phyloP scores from a whole-genome alignment of 1,284 basidiomycete genomes.

The Cutaneotrichosporon mucoides region DNA sequence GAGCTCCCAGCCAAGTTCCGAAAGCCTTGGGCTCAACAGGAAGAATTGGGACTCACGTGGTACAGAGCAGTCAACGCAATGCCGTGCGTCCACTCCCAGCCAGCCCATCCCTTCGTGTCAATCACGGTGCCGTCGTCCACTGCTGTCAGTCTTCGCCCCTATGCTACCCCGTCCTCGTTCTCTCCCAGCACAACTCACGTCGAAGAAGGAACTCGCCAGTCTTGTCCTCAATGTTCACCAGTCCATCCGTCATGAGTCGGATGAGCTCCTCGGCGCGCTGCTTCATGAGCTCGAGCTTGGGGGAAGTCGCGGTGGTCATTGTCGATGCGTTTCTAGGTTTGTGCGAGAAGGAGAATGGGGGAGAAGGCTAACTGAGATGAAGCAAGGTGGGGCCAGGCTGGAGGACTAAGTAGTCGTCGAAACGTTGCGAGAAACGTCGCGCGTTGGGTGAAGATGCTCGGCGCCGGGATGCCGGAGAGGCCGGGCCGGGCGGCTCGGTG shows the following conservation, averaged over 20 bases:
- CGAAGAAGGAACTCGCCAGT: conserved; percentile 59
- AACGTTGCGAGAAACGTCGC: too few species aligned
- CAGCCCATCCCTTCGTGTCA: conserved; percentile 64
- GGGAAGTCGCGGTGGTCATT: neutral
- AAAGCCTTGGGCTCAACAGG: too few species aligned
- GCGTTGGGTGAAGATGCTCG: too few species aligned
- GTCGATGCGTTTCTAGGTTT: neutral
- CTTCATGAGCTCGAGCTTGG: conserved; percentile 16
- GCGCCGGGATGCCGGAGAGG: too few species aligned
- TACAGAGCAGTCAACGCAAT: conserved; percentile 30
- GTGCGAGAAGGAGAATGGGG: too few species aligned
- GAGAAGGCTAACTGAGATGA: too few species aligned
- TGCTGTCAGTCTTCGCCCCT: conserved; percentile 11
- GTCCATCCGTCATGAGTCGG: conserved; percentile 55
- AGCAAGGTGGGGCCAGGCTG: too few species aligned
- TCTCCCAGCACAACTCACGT: conserved; percentile 22
- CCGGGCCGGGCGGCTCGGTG: too few species aligned
- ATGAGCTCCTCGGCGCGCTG: conserved; percentile 47
- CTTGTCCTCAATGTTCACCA: conserved; percentile 61
- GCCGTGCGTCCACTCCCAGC: conserved; percentile 66
- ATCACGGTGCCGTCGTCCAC: conserved; percentile 59
- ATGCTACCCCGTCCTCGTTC: neutral
- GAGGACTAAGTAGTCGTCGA: too few species aligned
- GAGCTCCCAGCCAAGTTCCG: too few species aligned
- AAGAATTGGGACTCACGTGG: conserved; percentile 8